A percentile compares a stretch with the other conserved stretches of the same genome.
These are phyloP conservation scores for Hanseniaspora guilliermondii DNA, from an alignment of 805 yeast species.

Conservation along the genomic window DNA sequence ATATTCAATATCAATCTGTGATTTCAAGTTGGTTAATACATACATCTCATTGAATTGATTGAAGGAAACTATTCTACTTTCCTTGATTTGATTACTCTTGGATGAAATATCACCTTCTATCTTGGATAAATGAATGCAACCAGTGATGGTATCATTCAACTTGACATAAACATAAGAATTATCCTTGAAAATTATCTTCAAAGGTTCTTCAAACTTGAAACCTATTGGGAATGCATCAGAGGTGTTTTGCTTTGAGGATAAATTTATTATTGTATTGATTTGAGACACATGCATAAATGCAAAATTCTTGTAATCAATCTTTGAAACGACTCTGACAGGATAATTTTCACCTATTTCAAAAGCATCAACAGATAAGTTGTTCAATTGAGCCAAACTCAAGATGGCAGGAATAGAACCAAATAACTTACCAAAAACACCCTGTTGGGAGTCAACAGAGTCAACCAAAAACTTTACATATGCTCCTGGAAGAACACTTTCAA, in stretches of 20 bases:
- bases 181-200: conserved; percentile 45
- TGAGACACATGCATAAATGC: conserved; percentile 49
- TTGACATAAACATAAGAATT: conserved; percentile 43
- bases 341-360: conserved; percentile 56
- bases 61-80: conserved; percentile 66
- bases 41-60: conserved; percentile 54
- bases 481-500: conserved; percentile 82
- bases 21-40: conserved; percentile 56
- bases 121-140: conserved; percentile 71
- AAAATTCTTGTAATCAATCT: conserved; percentile 40
- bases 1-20: conserved; percentile 50
- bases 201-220: conserved; percentile 33
- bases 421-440: conserved; percentile 59
- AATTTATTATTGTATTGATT: conserved; percentile 41
- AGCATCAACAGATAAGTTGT: conserved; percentile 39
- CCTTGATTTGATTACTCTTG: conserved; percentile 51
- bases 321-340: conserved; percentile 54
- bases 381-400: conserved; percentile 54
- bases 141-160: conserved; percentile 44
- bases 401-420: conserved; percentile 68
- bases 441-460: conserved; percentile 38
- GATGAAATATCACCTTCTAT: conserved; percentile 34
- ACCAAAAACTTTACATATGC: conserved; percentile 61
- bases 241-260: conserved; percentile 26
- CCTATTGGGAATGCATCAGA: conserved; percentile 70